Percentiles rank a stretch among this genome's conserved stretches.
These are phyloP conservation scores for Cyclospora cayetanensis DNA, from an alignment of 169 alveolate genomes.

Conservation along the genomic window DNA sequence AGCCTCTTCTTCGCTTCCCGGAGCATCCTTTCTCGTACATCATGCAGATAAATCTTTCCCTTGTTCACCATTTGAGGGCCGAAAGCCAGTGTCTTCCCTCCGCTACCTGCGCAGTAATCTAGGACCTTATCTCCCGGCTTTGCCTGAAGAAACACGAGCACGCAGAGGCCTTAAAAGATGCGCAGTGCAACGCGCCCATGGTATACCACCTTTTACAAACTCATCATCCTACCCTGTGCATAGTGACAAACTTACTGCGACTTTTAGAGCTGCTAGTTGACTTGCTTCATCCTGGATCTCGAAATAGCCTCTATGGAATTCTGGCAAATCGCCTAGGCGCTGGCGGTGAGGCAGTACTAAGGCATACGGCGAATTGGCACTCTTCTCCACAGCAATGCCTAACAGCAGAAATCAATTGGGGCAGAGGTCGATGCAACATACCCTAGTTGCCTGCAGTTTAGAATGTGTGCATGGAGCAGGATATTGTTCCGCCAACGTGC, in stretches of 20 bases:
- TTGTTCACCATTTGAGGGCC: constrained; percentile 89
- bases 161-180: neutral
- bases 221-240: neutral
- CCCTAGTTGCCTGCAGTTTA: too few relatives aligned
- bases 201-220: neutral
- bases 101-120: constrained; percentile 96
- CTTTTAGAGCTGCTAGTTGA: constrained; percentile 83
- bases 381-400: constrained; percentile 87
- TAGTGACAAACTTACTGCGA: constrained; percentile 33
- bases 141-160: constrained; percentile 75
- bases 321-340: constrained; percentile 86
- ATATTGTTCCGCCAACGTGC: constrained; percentile 56
- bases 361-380: constrained; percentile 89
- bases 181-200: neutral
- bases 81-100: constrained; percentile 94
- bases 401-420: neutral
- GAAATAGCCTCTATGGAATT: constrained; percentile 89
- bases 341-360: constrained; percentile 81
- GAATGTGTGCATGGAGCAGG: too few relatives aligned
- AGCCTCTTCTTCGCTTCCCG: constrained; percentile 90
- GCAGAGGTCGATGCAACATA: too few relatives aligned
- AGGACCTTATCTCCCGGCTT: constrained; percentile 91
- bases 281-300: constrained; percentile 95
- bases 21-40: constrained; percentile 81
- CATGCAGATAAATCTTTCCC: constrained; percentile 93